These are phyloP conservation scores for Petasospora fabianii DNA, from an alignment of 1,139 yeast genomes.

Conservation along the genomic window DNA sequence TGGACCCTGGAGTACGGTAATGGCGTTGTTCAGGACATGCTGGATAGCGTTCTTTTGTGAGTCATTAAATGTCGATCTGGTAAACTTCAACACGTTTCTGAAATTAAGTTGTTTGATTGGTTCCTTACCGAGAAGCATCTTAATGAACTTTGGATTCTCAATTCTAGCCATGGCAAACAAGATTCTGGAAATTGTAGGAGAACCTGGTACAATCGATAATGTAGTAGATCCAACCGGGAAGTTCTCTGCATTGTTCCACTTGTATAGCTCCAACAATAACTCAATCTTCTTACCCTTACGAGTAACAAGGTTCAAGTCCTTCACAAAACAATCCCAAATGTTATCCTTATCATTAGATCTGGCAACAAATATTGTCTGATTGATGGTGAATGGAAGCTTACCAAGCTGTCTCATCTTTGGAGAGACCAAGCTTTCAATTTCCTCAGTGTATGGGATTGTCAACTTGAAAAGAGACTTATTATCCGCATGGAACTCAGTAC, in stretches of 20 bases:
- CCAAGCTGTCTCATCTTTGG: slow-evolving; percentile 36
- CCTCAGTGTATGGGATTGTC: slow-evolving; percentile 28
- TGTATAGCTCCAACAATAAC: slow-evolving; percentile 66
- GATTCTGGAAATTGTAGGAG: slow-evolving; percentile 59
- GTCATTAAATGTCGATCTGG: slow-evolving; percentile 48
- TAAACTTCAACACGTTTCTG: slow-evolving; percentile 48
- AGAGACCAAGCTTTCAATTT: slow-evolving; percentile 33
- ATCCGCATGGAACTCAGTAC: slow-evolving; percentile 51
- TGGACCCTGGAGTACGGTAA: slow-evolving; percentile 65
- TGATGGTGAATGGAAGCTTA: slow-evolving; percentile 39
- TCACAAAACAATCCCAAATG: slow-evolving; percentile 47
- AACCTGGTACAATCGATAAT: slow-evolving; percentile 55
- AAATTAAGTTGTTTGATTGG: slow-evolving; percentile 58
- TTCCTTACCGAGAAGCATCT: slow-evolving; percentile 57
- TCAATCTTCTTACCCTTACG: slow-evolving; percentile 51
- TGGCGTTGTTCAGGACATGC: slow-evolving; percentile 61
- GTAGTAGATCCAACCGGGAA: slow-evolving; percentile 60
- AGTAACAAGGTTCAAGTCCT: slow-evolving; percentile 40
- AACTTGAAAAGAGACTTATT: slow-evolving; percentile 37
- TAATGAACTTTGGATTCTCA: slow-evolving; percentile 52
- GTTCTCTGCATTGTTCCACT: slow-evolving; percentile 47
- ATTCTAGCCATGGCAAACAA: slow-evolving; percentile 61
- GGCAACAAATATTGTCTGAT: slow-evolving; percentile 42
- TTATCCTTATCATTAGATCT: slow-evolving; percentile 32
- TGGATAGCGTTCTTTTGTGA: slow-evolving; percentile 68